These are phyloP conservation scores for Solanum arcanum DNA, from an alignment of 257 asterid species.

Conservation along the genomic window DNA sequence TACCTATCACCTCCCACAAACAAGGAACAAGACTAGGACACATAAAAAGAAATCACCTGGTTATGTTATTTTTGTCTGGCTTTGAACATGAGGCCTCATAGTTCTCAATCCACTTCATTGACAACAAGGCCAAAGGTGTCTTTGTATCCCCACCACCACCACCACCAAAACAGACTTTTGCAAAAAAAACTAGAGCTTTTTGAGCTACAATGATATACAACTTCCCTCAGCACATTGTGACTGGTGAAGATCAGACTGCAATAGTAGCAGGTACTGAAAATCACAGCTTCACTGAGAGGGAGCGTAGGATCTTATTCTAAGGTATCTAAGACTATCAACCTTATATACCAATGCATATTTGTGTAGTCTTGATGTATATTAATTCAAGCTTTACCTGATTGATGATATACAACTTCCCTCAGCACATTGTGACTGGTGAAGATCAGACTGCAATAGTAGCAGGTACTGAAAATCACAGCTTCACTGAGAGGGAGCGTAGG, in stretches of 20 bases:
- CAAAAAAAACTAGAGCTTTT: not conserved
- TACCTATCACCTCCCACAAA: not conserved
- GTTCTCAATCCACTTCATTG: not conserved
- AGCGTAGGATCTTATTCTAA: not conserved
- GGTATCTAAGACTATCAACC: not conserved
- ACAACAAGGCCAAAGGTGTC: not conserved
- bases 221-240: not conserved
- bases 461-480: not conserved
- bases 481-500: not conserved
- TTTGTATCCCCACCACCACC: too few relatives aligned
- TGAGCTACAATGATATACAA: not conserved
- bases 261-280: not conserved
- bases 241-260: not conserved
- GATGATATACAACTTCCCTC: constrained; percentile 16
- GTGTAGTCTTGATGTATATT: not conserved
- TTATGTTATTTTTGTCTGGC: not conserved
- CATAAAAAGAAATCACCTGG: not conserved
- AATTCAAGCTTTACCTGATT: constrained; percentile 53
- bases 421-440: not conserved
- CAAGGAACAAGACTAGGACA: not conserved
- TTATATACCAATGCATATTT: not conserved
- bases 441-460: not conserved
- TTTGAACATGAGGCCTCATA: not conserved
- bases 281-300: not conserved
- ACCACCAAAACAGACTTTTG: not conserved